These are phyloP conservation scores for Pluteus cervinus DNA, from an alignment of 768 basidiomycete species.

Conservation along the genomic window DNA sequence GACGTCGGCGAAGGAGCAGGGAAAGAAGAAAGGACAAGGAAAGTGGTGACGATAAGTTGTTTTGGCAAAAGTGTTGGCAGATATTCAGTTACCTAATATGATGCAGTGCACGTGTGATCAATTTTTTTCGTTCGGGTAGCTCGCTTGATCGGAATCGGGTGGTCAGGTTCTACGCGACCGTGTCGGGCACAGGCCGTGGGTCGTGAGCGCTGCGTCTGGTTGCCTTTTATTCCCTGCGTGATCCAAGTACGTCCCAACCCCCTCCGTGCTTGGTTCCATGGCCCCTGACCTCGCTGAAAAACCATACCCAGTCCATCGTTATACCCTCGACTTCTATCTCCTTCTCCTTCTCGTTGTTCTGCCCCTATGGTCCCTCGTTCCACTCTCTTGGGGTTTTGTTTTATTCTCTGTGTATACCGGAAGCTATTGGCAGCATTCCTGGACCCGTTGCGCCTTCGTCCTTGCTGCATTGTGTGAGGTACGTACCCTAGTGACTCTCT, in stretches of 20 bases:
- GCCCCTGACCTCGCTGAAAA: slow-evolving; percentile 32
- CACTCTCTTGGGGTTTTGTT: slow-evolving; percentile 62
- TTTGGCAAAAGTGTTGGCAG: slow-evolving; percentile 5
- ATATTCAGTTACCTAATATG: slow-evolving; percentile 7
- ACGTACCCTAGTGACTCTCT: slow-evolving; percentile 10
- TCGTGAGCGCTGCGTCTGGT: too few species aligned
- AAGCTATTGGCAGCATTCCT: slow-evolving; percentile 34
- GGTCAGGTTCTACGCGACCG: too few species aligned
- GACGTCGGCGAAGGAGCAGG: slow-evolving; percentile 23
- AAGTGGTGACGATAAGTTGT: slow-evolving; percentile 14
- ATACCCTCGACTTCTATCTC: slow-evolving; percentile 49
- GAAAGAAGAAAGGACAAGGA: slow-evolving; percentile 23
- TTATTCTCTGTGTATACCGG: slow-evolving; percentile 41
- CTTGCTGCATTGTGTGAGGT: slow-evolving; percentile 57
- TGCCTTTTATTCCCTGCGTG: too few species aligned
- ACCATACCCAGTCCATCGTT: slow-evolving; percentile 28
- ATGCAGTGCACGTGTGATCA: too few species aligned
- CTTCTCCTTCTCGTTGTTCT: slow-evolving; percentile 50
- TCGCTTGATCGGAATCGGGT: too few species aligned
- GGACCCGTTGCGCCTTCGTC: slow-evolving; percentile 34
- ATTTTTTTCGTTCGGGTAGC: too few species aligned
- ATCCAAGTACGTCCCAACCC: too few species aligned
- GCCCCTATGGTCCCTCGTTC: slow-evolving; percentile 59
- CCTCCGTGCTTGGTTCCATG: too few species aligned
- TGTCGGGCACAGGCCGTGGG: too few species aligned